Evolutionary conservation across 169 alveolate genomes (phyloP).

Genomic region (Eimeria maxima): DNA sequence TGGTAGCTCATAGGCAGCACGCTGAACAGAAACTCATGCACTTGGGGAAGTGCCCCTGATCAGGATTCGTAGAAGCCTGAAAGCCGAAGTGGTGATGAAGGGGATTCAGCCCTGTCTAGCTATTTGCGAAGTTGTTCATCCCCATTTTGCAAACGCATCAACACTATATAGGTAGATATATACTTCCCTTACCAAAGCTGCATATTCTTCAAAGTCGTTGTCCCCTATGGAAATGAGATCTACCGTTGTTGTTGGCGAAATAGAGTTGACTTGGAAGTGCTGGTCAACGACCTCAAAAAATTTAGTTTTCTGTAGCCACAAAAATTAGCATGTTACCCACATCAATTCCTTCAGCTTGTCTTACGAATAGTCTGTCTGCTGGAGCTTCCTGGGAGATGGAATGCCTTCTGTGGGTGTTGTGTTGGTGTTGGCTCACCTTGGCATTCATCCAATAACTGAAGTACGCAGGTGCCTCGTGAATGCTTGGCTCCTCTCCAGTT

Average conservation of each 20-base stretch:
- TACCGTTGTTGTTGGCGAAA: constrained; percentile 75
- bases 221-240: constrained; percentile 91
- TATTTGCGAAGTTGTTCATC: no score
- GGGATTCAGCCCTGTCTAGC: no score
- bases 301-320: constrained; percentile 85
- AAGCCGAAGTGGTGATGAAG: constrained; percentile 43
- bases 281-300: constrained; percentile 85
- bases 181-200: constrained; percentile 86
- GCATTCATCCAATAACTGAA: constrained; percentile 92
- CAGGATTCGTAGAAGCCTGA: no score
- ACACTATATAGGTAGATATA: not conserved
- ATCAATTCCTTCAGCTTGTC: not conserved
- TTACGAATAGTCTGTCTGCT: not conserved
- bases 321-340: not conserved
- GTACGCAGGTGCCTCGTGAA: constrained; percentile 87
- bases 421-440: constrained; percentile 83
- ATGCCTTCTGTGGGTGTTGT: not conserved
- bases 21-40: constrained; percentile 25
- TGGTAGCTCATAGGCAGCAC: constrained; percentile 63
- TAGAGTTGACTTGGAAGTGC: constrained; percentile 76
- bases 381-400: not conserved
- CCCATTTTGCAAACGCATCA: not conserved
- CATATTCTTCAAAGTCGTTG: constrained; percentile 92
- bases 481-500: constrained; percentile 87
- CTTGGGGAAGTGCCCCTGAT: not conserved